phyloP scores from a whole-genome alignment of 768 basidiomycete genomes.

The Gelatoporia subvermispora region DNA sequence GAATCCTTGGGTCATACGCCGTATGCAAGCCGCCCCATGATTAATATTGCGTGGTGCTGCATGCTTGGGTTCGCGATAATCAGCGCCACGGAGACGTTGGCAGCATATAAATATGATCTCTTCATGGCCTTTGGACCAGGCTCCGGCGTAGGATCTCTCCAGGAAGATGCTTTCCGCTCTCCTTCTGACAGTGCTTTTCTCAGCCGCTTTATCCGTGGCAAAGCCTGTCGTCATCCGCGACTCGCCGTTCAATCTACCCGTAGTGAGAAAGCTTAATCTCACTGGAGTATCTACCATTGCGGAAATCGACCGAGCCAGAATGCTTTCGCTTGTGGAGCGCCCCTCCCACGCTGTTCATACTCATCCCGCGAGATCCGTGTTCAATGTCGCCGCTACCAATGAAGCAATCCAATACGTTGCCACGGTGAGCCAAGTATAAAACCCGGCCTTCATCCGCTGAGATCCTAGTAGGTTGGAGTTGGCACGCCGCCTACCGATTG shows the following conservation, averaged over 20 bases:
- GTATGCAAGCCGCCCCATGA: too few relatives aligned
- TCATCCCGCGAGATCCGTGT: constrained; percentile 1
- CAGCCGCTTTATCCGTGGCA: constrained; percentile 4
- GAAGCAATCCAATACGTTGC: constrained; percentile 16
- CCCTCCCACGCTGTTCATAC: too few relatives aligned
- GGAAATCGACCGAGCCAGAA: constrained; percentile 18
- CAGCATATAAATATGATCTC: too few relatives aligned
- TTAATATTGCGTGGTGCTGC: too few relatives aligned
- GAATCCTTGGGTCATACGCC: too few relatives aligned
- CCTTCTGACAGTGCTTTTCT: background rate
- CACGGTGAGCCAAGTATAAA: too few relatives aligned
- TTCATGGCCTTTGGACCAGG: too few relatives aligned
- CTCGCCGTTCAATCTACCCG: constrained; percentile 14
- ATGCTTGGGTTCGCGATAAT: too few relatives aligned
- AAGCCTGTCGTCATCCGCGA: constrained; percentile 10
- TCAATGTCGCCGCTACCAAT: constrained; percentile 17
- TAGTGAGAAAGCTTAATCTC: constrained; percentile 18
- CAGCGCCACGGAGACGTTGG: too few relatives aligned
- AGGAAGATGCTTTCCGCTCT: constrained; percentile 17
- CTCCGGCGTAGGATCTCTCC: constrained; percentile 10
- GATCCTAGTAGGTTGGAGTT: constrained; percentile 11
- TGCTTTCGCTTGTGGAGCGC: constrained; percentile 8
- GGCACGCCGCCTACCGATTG: constrained; percentile 17
- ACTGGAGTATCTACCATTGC: constrained; percentile 13
- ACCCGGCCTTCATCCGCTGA: too few relatives aligned